Evolutionary conservation across 495 filamentous ascomycete genomes (phyloP).

Genomic region (Patellaria atrata): DNA sequence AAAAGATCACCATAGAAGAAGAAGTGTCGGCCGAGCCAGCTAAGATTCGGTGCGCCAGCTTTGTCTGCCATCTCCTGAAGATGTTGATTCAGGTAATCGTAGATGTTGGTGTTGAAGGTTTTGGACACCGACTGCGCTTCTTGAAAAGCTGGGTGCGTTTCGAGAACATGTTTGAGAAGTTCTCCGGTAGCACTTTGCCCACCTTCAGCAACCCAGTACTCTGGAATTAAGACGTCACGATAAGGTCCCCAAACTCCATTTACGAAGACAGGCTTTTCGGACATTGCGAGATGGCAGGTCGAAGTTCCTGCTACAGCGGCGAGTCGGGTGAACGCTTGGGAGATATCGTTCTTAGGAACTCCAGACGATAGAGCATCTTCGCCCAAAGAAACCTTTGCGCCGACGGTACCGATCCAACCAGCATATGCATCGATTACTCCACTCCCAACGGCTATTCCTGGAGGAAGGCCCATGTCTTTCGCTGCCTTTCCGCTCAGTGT

Average conservation of each 20-base stretch:
- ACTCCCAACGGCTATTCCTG: slow-evolving; percentile 82
- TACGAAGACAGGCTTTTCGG: slow-evolving; percentile 76
- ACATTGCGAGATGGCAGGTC: slow-evolving; percentile 95
- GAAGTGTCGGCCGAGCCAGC: slow-evolving; percentile 78
- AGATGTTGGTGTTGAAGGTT: slow-evolving; percentile 67
- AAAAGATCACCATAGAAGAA: slow-evolving; percentile 99
- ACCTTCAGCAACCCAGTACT: slow-evolving; percentile 91
- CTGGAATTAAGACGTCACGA: slow-evolving; percentile 78
- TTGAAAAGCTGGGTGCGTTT: slow-evolving; percentile 79
- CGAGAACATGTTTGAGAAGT: slow-evolving; percentile 79
- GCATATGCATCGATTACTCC: slow-evolving; percentile 98
- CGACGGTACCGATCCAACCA: slow-evolving; percentile 97
- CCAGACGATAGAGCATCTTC: slow-evolving; percentile 44
- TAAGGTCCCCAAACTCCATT: slow-evolving; percentile 94
- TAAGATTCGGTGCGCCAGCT: slow-evolving; percentile 53
- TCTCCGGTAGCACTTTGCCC: slow-evolving; percentile 93
- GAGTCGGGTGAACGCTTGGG: slow-evolving; percentile 84
- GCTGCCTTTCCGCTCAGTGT: slow-evolving; percentile 72
- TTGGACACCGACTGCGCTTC: slow-evolving; percentile 62
- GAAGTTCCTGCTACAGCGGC: slow-evolving; percentile 95
- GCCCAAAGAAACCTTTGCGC: slow-evolving; percentile 68
- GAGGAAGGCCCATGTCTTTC: slow-evolving; percentile 65
- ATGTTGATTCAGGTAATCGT: slow-evolving; percentile 86
- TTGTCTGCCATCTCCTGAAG: slow-evolving; percentile 58
- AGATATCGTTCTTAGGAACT: slow-evolving; percentile 56